Conservation (phyloP, 352 stramenopile species). For the Aphanomyces euteiches region DNA sequence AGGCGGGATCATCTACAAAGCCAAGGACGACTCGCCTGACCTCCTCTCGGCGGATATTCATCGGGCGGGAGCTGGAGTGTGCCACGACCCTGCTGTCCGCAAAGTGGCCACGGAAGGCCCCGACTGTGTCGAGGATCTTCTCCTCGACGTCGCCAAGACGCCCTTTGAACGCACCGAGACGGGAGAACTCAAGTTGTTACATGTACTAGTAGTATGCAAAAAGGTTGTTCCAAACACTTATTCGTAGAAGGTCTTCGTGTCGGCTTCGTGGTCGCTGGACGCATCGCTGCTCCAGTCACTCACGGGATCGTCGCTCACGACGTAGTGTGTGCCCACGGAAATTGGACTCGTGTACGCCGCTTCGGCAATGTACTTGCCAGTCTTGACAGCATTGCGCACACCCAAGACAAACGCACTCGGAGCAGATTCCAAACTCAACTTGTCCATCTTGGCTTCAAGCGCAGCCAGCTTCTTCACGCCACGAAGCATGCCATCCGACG, state of each 20-base stretch:
- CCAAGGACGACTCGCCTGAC: conserved; percentile 76
- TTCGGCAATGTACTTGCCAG: conserved; percentile 82
- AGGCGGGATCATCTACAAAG: conserved; percentile 95
- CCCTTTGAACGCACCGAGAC: conserved; percentile 80
- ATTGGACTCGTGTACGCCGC: conserved; percentile 71
- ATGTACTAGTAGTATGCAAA: too few relatives aligned
- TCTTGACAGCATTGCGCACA: conserved; percentile 85
- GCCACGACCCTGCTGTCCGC: conserved; percentile 85
- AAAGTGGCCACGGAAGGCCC: conserved; percentile 91
- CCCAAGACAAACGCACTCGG: conserved; percentile 73
- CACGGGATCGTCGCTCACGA: conserved; percentile 48
- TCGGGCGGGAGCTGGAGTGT: conserved; percentile 85
- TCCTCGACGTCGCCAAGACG: conserved; percentile 83
- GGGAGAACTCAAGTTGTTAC: conserved; percentile 53
- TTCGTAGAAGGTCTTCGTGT: too few relatives aligned
- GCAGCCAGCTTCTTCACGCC: conserved; percentile 78
- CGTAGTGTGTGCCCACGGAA: conserved; percentile 89
- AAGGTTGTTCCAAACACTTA: too few relatives aligned
- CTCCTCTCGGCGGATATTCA: conserved; percentile 89
- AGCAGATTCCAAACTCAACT: conserved; percentile 63
- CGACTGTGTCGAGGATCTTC: conserved; percentile 81
- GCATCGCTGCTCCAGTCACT: not conserved
- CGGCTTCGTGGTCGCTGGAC: too few relatives aligned
- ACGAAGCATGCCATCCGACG: conserved; percentile 56
- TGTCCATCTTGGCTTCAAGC: conserved; percentile 70